Evolutionary conservation across 805 yeast genomes (phyloP).

Genomic region (Komagataella phaffii): DNA sequence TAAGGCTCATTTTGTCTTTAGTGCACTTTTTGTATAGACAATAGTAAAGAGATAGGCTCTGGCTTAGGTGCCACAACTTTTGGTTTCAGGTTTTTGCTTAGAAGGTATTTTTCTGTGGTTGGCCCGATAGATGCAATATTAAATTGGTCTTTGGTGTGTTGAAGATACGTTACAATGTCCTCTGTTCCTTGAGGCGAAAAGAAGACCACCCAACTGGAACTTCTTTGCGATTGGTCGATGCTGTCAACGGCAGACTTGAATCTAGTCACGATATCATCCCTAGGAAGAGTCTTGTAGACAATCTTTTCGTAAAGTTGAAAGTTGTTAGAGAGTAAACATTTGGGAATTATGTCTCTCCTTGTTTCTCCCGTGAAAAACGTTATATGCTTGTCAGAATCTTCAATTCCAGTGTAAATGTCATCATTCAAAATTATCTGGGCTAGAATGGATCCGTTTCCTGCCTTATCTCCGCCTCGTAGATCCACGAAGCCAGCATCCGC

Average conservation of each 20-base stretch:
- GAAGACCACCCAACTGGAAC: conserved; percentile 58
- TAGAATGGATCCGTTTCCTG: conserved; percentile 71
- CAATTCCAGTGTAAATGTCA: conserved; percentile 6
- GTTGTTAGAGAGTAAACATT: conserved; percentile 28
- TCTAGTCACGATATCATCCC: conserved; percentile 29
- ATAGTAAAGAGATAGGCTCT: conserved; percentile 43
- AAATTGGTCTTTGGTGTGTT: conserved; percentile 4
- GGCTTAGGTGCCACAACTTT: conserved; percentile 62
- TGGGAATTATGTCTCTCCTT: conserved; percentile 72
- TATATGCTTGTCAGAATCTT: conserved; percentile 18
- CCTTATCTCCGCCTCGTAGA: conserved; percentile 57
- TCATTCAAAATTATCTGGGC: conserved; percentile 47
- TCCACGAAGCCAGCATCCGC: conserved; percentile 47
- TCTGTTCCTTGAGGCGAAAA: conserved; percentile 88
- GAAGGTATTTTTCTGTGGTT: conserved; percentile 61
- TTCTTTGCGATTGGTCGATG: conserved; percentile 3
- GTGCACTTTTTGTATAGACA: conserved; percentile 16
- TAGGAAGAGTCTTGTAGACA: conserved; percentile 53
- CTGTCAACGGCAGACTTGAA: conserved; percentile 11
- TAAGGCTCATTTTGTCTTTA: not conserved
- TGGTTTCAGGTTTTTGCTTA: conserved; percentile 37
- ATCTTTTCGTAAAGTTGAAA: conserved; percentile 42
- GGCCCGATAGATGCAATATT: conserved; percentile 84
- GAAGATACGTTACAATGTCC: conserved; percentile 37
- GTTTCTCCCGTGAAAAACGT: conserved; percentile 80